Evolutionary conservation across 2,329 filamentous ascomycete species (phyloP), one percentile per base, ranked within the genome.

Genomic region (Simplicillium aogashimaense): DNA sequence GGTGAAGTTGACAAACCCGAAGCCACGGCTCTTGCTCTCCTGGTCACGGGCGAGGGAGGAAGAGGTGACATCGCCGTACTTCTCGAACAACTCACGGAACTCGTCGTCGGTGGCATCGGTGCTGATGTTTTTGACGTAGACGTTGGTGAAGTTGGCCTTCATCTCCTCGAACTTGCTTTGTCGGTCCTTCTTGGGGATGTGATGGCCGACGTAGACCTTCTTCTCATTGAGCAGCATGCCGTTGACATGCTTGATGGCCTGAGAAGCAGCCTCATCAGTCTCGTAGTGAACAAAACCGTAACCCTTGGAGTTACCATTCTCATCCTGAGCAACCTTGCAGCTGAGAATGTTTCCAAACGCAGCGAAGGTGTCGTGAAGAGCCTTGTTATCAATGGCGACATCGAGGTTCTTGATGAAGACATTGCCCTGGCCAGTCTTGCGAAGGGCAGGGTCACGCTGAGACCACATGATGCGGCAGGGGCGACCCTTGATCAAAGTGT

Each of bases 401-500:
- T 98, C 92, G 51, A 98, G 76, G 74, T 98, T 98, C 83, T 98
- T 98, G 80, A 98, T 98, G 78, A 98, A 98, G 56, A 98, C 90
- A 62, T 98, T 98, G 65, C 92, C 92, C 71, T 95, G 88, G 52
- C 92, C 92, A 54, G 88, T 98, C 83, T 98, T 98, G 74, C 92
- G 92, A 56, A 98, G 82, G 63, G 90, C 90, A 51, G 92, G 92
- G 68, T 98, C 92, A 66, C 92, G 92, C 78, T 98, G 92, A 50
- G 92, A 98, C 92, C 92, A 98, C 92, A 98, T 98, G 72, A 98
- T 98, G 60, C 92, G 90, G 84, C 92, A 98, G 45, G 92, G 90
- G 61, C 86, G 88, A 57, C 89, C 89, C 79, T 97, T 97, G 75
- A 98, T 97, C 56, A 95, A 74, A 49, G 92, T 98, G 76, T 98